phyloP scores from a whole-genome alignment of 306 rosid genomes.

The Cyamopsis tetragonoloba region DNA sequence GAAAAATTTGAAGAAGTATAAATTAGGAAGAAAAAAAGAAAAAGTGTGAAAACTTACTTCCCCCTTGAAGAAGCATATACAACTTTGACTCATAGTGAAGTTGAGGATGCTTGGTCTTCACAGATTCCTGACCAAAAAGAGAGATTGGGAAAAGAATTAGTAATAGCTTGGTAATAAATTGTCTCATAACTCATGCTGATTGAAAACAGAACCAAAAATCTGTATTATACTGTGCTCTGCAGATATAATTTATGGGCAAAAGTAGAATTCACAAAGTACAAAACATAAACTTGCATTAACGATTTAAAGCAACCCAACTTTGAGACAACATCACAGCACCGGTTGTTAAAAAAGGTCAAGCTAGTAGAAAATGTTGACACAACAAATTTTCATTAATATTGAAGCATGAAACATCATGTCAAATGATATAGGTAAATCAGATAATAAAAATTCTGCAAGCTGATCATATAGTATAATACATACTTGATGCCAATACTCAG shows the following conservation, averaged over 20 bases:
- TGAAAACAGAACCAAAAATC: not conserved
- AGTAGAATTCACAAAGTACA: not conserved
- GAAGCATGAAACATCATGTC: constrained; percentile 20
- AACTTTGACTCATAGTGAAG: constrained; percentile 96
- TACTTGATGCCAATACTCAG: not conserved
- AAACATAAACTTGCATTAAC: not conserved
- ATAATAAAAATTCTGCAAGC: not conserved
- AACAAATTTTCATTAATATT: constrained; percentile 5
- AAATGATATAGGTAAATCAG: constrained; percentile 19
- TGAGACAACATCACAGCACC: not conserved
- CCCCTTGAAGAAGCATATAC: constrained; percentile 98
- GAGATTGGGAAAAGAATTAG: not conserved
- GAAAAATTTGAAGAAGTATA: not conserved
- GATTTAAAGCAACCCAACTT: not conserved
- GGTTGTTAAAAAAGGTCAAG: constrained; percentile 2
- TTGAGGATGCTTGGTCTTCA: constrained; percentile 95
- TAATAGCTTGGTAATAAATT: constrained; percentile 11
- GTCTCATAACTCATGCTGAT: not conserved
- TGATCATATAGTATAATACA: not conserved
- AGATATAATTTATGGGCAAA: not conserved
- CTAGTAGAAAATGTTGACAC: not conserved
- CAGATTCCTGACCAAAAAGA: constrained; percentile 67
- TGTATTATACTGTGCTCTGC: not conserved
- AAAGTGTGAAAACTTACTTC: constrained; percentile 57
- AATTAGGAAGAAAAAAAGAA: constrained; percentile 9